A percentile compares a stretch with the other conserved stretches of the same genome.
Conservation (phyloP, 2,329 filamentous ascomycete genomes). For the Coniosporium tulheliwenetii region DNA sequence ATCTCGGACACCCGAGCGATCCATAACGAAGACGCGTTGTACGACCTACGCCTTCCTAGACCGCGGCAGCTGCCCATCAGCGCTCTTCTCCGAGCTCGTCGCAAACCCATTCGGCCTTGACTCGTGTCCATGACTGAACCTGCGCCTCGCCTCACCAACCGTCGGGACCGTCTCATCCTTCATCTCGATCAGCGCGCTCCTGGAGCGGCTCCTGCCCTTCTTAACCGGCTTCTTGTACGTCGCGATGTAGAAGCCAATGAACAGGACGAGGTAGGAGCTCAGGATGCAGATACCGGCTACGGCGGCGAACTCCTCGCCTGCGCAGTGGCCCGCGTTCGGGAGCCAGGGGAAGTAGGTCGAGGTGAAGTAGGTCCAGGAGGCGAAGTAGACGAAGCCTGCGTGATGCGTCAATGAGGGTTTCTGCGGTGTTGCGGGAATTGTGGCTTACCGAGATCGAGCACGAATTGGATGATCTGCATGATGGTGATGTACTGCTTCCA, state of each 20-base stretch:
- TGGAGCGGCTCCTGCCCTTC: slow-evolving; percentile 60
- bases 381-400: slow-evolving; percentile 90
- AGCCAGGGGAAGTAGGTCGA: slow-evolving; percentile 76
- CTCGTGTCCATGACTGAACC: slow-evolving; percentile 27
- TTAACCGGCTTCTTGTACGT: slow-evolving; percentile 81
- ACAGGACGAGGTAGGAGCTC: slow-evolving; percentile 89
- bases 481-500: slow-evolving; percentile 99
- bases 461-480: slow-evolving; percentile 91
- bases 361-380: slow-evolving; percentile 96
- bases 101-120: slow-evolving; percentile 12
- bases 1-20: too few species aligned
- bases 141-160: slow-evolving; percentile 34
- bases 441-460: slow-evolving; percentile 79
- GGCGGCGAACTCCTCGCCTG: slow-evolving; percentile 92
- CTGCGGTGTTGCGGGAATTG: too few species aligned
- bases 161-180: slow-evolving; percentile 52
- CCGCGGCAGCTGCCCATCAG: slow-evolving; percentile 46
- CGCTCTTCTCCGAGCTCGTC: slow-evolving; percentile 23
- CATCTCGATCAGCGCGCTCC: slow-evolving; percentile 75
- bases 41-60: slow-evolving; percentile 52
- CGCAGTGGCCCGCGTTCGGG: slow-evolving; percentile 73
- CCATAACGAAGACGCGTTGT: background rate
- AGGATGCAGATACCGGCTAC: slow-evolving; percentile 85
- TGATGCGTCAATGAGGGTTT: slow-evolving; percentile 9
- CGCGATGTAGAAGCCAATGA: slow-evolving; percentile 97